Evolutionary conservation across 257 asterid species (phyloP).

Genomic region (Pogostemon cablin): DNA sequence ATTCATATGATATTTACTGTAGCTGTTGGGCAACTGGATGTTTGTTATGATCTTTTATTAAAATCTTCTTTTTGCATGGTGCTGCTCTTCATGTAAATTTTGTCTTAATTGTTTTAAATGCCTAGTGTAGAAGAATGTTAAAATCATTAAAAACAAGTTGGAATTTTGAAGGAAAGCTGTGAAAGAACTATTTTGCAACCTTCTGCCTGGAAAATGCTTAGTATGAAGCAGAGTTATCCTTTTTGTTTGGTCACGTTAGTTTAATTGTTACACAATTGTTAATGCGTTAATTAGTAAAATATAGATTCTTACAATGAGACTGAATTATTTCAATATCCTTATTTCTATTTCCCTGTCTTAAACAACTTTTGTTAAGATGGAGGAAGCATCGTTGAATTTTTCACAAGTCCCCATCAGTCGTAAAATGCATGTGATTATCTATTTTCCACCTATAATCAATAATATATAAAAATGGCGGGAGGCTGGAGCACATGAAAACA

Average conservation of each 20-base stretch:
- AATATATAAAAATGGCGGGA: constrained; percentile 6
- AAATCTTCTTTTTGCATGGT: too few species aligned
- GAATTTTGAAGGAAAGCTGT: background rate
- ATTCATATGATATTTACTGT: too few species aligned
- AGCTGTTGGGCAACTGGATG: too few species aligned
- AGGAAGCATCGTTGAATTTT: constrained; percentile 10
- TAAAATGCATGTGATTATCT: background rate
- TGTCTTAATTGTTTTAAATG: background rate
- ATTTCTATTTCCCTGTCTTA: background rate
- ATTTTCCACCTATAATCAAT: background rate
- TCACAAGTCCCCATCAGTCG: background rate
- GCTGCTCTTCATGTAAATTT: too few species aligned
- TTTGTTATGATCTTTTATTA: too few species aligned
- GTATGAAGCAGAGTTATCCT: constrained; percentile 4
- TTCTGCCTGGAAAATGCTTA: background rate
- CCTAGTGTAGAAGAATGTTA: background rate
- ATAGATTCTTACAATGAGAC: constrained; percentile 16
- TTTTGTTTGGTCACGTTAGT: background rate
- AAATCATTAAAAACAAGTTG: too few species aligned
- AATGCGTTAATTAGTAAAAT: background rate
- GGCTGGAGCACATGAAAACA: constrained; percentile 5
- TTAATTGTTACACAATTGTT: background rate
- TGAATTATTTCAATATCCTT: background rate
- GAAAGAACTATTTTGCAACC: background rate
- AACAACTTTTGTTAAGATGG: background rate